Percentiles rank a stretch among this genome's conserved stretches.
These are phyloP conservation scores for Pestalotiopsis sp. DNA, from an alignment of 2,329 filamentous ascomycete species.

Conservation along the genomic window DNA sequence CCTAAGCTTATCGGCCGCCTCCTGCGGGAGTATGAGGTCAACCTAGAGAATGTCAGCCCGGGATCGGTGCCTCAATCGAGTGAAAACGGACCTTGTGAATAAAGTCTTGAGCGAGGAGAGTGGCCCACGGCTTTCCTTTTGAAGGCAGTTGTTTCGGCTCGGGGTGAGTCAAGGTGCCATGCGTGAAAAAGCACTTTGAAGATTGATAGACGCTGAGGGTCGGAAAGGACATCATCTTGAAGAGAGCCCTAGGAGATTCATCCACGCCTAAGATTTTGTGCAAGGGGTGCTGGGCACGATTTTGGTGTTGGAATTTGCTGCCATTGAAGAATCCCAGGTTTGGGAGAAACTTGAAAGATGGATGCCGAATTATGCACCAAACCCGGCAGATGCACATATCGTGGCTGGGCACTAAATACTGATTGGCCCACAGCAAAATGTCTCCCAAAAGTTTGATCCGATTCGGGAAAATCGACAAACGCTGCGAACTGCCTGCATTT, in stretches of 20 bases:
- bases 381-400: not conserved
- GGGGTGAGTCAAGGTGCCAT: slow-evolving; percentile 67
- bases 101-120: slow-evolving; percentile 65
- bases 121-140: slow-evolving; percentile 76
- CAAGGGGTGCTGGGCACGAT: not conserved
- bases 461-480: not conserved
- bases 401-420: not conserved
- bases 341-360: not conserved
- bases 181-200: slow-evolving; percentile 73
- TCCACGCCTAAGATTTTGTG: not conserved
- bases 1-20: slow-evolving; percentile 55
- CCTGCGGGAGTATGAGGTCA: slow-evolving; percentile 72
- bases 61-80: not conserved
- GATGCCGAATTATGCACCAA: not conserved
- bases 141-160: slow-evolving; percentile 69
- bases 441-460: not conserved
- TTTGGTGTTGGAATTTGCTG: not conserved
- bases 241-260: not conserved
- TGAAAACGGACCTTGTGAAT: slow-evolving; percentile 59
- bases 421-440: slow-evolving; percentile 6
- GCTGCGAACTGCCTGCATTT: not conserved
- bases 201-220: slow-evolving; percentile 50
- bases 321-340: not conserved
- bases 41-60: slow-evolving; percentile 40
- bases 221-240: slow-evolving; percentile 45